phyloP scores from a whole-genome alignment of 495 filamentous ascomycete genomes.

The Trichocladium uniseriatum region DNA sequence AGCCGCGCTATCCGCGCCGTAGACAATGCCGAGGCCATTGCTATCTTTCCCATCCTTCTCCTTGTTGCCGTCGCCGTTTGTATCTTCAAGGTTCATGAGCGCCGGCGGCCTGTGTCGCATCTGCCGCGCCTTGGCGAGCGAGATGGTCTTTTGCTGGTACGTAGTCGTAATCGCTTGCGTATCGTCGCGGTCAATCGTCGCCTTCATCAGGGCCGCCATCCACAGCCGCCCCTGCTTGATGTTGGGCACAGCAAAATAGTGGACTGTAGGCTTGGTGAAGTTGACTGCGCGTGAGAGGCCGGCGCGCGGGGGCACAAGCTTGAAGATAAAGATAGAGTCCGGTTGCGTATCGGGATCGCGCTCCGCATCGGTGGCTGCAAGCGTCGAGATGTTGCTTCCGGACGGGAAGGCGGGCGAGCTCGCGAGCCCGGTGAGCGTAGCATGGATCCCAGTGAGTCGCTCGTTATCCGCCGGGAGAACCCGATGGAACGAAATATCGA shows the following conservation, averaged over 20 bases:
- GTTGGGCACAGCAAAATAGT: slow-evolving; percentile 95
- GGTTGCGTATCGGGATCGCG: slow-evolving; percentile 36
- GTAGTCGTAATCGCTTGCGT: slow-evolving; percentile 67
- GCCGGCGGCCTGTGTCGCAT: slow-evolving; percentile 84
- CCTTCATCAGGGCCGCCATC: slow-evolving; percentile 99
- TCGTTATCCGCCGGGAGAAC: slow-evolving; percentile 94
- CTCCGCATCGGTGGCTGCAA: slow-evolving; percentile 35
- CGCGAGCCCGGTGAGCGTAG: slow-evolving; percentile 79
- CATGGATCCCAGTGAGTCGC: slow-evolving; percentile 78
- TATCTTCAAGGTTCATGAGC: slow-evolving; percentile 63
- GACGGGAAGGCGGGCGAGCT: slow-evolving; percentile 65
- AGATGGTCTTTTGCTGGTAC: slow-evolving; percentile 93
- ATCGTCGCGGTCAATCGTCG: slow-evolving; percentile 93
- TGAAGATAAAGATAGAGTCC: slow-evolving; percentile 88
- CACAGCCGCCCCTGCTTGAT: slow-evolving; percentile 79
- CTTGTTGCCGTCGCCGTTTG: slow-evolving; percentile 27
- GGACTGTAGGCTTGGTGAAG: slow-evolving; percentile 92
- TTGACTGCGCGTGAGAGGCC: slow-evolving; percentile 87
- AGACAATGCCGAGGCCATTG: slow-evolving; percentile 42
- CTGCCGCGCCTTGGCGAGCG: slow-evolving; percentile 68
- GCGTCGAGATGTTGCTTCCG: slow-evolving; percentile 49
- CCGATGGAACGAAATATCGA: slow-evolving; percentile 94
- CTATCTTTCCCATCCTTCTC: slow-evolving; percentile 10
- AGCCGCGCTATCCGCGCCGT: slow-evolving; percentile 42
- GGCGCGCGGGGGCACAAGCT: slow-evolving; percentile 81